Conservation (phyloP, 1,284 basidiomycete species). For the Ustilago trichophora region DNA sequence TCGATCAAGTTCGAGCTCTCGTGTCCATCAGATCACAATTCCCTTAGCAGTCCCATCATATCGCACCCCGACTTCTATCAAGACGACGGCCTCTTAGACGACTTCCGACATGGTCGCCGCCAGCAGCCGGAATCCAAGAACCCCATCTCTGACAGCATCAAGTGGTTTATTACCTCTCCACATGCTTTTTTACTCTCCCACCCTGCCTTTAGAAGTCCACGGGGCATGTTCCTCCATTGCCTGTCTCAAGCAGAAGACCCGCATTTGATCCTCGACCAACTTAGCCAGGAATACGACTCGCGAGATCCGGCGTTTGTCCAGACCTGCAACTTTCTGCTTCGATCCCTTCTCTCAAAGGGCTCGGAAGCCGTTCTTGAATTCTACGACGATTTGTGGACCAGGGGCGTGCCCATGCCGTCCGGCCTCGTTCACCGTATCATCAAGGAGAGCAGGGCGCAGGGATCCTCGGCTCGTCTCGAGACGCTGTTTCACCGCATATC, state of each 20-base stretch:
- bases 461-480: conserved; percentile 14
- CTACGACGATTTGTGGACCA: conserved; percentile 36
- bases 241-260: conserved; percentile 13
- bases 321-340: conserved; percentile 20
- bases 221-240: conserved; percentile 14
- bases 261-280: conserved; percentile 2
- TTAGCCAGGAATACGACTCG: conserved; percentile 10
- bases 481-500: conserved; percentile 15
- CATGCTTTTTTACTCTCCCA: conserved; percentile 32
- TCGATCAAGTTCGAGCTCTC: conserved; percentile 25
- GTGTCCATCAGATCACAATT: background rate
- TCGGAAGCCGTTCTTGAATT: conserved; percentile 16
- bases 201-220: conserved; percentile 8
- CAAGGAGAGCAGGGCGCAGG: conserved; percentile 1
- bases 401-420: conserved; percentile 13
- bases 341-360: conserved; percentile 12
- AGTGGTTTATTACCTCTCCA: conserved; percentile 26
- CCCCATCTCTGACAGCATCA: conserved; percentile 13
- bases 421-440: conserved; percentile 6
- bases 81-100: background rate
- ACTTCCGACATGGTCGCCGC: conserved; percentile 6
- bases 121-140: conserved; percentile 1
- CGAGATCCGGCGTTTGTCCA: conserved; percentile 13
- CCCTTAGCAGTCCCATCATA: background rate
- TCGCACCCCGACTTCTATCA: conserved; percentile 10